Evolutionary conservation across 148 eudicot species (phyloP).

Genomic region (Selenicereus undatus): DNA sequence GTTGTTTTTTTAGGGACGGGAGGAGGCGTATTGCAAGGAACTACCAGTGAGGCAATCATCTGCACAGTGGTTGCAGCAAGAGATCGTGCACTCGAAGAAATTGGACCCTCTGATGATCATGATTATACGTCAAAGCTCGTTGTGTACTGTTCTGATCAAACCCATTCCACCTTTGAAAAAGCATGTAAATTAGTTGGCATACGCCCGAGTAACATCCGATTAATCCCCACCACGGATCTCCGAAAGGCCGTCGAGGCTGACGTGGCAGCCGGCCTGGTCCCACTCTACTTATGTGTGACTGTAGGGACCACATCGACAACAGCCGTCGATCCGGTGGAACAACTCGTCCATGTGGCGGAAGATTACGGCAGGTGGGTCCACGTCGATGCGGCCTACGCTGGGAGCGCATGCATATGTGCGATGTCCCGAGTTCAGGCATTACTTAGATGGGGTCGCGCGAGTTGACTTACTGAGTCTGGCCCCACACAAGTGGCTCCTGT

Average conservation of each 20-base stretch:
- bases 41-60: constrained; percentile 46
- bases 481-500: constrained; percentile 54
- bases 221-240: constrained; percentile 31
- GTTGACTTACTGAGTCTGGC: constrained; percentile 45
- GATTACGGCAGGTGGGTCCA: constrained; percentile 40
- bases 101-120: constrained; percentile 2
- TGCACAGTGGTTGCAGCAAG: constrained; percentile 50
- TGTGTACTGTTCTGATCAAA: constrained; percentile 58
- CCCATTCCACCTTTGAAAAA: constrained; percentile 47
- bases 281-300: constrained; percentile 41
- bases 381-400: constrained; percentile 51
- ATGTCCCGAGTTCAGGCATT: constrained; percentile 50
- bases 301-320: constrained; percentile 50
- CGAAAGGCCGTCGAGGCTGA: constrained; percentile 33
- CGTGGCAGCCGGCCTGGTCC: constrained; percentile 43
- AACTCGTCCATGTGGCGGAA: constrained; percentile 29
- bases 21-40: constrained; percentile 48
- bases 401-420: constrained; percentile 51
- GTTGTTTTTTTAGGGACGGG: constrained; percentile 36
- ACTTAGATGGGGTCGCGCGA: constrained; percentile 40
- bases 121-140: constrained; percentile 33
- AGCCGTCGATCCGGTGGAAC: constrained; percentile 36
- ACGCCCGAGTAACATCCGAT: constrained; percentile 38
- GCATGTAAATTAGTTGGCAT: constrained; percentile 47
- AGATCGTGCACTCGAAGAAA: constrained; percentile 31